Evolutionary conservation across 1,284 basidiomycete species (phyloP).

Genomic region (Wallemia ichthyophaga): DNA sequence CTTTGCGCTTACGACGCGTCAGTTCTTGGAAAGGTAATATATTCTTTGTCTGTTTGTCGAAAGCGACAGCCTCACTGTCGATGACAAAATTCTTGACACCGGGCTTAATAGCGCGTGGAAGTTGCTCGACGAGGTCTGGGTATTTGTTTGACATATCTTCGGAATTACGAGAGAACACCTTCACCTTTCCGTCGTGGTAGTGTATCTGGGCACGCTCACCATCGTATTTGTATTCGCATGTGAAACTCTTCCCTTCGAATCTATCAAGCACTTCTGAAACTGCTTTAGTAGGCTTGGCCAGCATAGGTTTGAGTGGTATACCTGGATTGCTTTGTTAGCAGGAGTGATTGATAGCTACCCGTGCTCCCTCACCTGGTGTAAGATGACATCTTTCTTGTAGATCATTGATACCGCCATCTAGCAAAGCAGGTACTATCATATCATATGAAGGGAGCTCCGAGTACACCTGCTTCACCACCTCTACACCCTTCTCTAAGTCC

Average conservation of each 20-base stretch:
- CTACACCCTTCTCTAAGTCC: constrained; percentile 47
- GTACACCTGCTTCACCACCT: constrained; percentile 65
- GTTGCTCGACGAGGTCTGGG: constrained; percentile 77
- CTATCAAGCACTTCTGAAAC: constrained; percentile 94
- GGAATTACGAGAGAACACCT: constrained; percentile 83
- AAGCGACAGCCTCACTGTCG: constrained; percentile 87
- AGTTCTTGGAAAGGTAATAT: constrained; percentile 60
- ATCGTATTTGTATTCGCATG: constrained; percentile 99
- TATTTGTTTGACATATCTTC: constrained; percentile 99
- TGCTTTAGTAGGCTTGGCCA: constrained; percentile 98
- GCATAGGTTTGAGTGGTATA: constrained; percentile 92
- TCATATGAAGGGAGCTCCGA: constrained; percentile 88
- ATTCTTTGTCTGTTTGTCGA: constrained; percentile 47
- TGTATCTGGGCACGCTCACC: constrained; percentile 77
- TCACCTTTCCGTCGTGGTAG: constrained; percentile 36
- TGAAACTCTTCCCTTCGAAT: constrained; percentile 84
- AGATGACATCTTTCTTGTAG: constrained; percentile 54
- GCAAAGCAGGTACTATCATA: constrained; percentile 65
- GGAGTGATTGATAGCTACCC: not conserved
- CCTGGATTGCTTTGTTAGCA: constrained; percentile 11
- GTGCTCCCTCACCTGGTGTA: constrained; percentile 34
- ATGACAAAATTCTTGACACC: constrained; percentile 62
- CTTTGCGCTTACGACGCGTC: constrained; percentile 54
- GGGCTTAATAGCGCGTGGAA: constrained; percentile 59
- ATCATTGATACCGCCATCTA: constrained; percentile 42